These are phyloP conservation scores for Biscogniauxia mediterranea DNA, from an alignment of 2,329 filamentous ascomycete genomes.

Conservation along the genomic window DNA sequence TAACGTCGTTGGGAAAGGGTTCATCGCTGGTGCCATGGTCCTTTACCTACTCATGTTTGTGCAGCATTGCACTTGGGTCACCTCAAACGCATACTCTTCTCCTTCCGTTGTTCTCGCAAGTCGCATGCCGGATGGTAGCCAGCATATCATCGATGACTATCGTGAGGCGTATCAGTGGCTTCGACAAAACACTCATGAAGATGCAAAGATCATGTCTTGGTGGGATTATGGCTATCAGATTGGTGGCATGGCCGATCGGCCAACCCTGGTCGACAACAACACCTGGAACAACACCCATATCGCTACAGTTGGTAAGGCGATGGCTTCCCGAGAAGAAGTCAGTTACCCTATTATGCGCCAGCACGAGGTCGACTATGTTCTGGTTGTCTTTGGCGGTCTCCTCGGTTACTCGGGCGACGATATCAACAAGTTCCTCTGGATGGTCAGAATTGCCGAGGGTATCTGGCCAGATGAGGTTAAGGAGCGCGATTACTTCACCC, in stretches of 20 bases:
- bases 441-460: conserved; percentile 97
- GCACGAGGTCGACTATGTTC: conserved; percentile 98
- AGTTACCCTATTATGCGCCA: conserved; percentile 98
- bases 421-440: conserved; percentile 99
- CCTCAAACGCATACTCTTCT: conserved; percentile 97
- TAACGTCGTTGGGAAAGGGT: conserved; percentile 71
- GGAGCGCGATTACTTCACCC: conserved; percentile 93
- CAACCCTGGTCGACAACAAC: conserved; percentile 98
- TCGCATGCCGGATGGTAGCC: conserved; percentile 86
- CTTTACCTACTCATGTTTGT: conserved; percentile 91
- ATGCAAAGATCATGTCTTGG: conserved; percentile 99
- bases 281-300: conserved; percentile 99
- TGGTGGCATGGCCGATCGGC: conserved; percentile 96
- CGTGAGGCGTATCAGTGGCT: conserved; percentile 99
- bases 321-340: conserved; percentile 96
- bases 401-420: conserved; percentile 97
- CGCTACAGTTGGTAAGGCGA: conserved; percentile 96
- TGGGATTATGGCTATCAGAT: conserved; percentile 99
- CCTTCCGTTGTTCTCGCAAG: conserved; percentile 95
- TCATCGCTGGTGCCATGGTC: conserved; percentile 70
- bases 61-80: conserved; percentile 98
- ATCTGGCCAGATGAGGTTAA: conserved; percentile 99
- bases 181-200: conserved; percentile 89
- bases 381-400: conserved; percentile 93
- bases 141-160: conserved; percentile 99